Base-by-base conservation (phyloP, 2,329 filamentous ascomycete genomes). In the Sclerotinia subarctica region DNA sequence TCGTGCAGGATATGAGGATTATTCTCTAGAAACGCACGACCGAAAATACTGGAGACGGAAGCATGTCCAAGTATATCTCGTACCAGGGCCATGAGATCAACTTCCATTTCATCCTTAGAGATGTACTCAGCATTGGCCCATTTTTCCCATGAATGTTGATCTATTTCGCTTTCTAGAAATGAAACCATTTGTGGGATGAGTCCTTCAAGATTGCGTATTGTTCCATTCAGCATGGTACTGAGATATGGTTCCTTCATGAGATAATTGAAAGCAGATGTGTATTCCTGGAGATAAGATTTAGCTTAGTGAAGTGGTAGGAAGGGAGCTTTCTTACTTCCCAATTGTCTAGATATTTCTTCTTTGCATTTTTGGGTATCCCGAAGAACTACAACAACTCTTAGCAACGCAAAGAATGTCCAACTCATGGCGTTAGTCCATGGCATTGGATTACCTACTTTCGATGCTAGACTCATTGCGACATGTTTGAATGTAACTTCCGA, bases 81-180 rank as follows among this genome's bases (percentile, higher is more conserved):
- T 29, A 88, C 77, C 7, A 90, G 78, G 3, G 81, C 77, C 71
- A 82, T 81, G 1, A 88, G 76, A 69, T 81, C 80, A 17, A 82
- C 80, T 71, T 88, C 85, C 19, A 82, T 85, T 65, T 83, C 79
- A 38, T 78, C 77, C 2, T 78, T 72, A 21, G 83, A 82, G 5
- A 79, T 74, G 13, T 81, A 76, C 2, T 78, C 77, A 1, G 84
- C 79, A 13, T 80, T 77, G 24, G 79, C 82, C n/a, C 76, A 78
- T 46, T 85, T 82, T 74, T 90, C 88, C 88, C 88, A 90, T 2
- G 80, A 79, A 72, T 82, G 81, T 69, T 89, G 85, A 73, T 90
- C 88, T 32, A 90, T 85, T 2, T 82, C 78, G 24, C 85, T 88
- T 10, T 82, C 79, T 49, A 82, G 82, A 72, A 88, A 88, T 0